A percentile compares a stretch with the other conserved stretches of the same genome.
phyloP scores from a whole-genome alignment of 2,329 filamentous ascomycete genomes.

The Nothopassalora personata region DNA sequence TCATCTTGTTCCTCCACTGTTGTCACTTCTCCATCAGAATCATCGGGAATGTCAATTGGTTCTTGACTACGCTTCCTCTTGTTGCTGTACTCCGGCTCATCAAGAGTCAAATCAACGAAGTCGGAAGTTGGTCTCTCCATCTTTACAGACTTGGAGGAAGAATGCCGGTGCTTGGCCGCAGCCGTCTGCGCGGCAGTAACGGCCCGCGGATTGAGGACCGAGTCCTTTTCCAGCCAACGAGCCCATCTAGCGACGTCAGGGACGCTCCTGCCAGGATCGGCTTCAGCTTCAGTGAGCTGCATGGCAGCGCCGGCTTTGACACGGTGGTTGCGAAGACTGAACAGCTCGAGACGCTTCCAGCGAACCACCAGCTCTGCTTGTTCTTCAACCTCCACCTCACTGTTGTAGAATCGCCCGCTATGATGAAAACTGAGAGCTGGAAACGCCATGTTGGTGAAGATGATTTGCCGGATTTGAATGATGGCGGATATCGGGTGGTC shows the following conservation, averaged over 20 bases:
- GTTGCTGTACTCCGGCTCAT: not conserved
- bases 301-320: not conserved
- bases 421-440: conserved; percentile 27
- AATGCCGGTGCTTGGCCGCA: too few species aligned
- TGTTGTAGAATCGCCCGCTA: not conserved
- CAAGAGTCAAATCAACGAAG: not conserved
- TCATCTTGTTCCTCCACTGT: not conserved
- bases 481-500: conserved; percentile 19
- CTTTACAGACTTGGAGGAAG: not conserved
- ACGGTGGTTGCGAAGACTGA: not conserved
- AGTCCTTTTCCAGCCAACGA: not conserved
- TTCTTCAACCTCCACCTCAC: conserved; percentile 2
- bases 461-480: conserved; percentile 12
- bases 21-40: not conserved
- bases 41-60: not conserved
- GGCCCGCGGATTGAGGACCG: not conserved
- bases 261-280: not conserved
- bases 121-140: not conserved
- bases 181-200: too few species aligned
- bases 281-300: not conserved
- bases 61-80: not conserved
- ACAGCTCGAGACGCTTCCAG: conserved; percentile 40
- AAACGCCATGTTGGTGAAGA: conserved; percentile 52
- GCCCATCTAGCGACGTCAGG: not conserved
- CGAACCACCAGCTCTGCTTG: conserved; percentile 44